Conservation (phyloP, 202 grass and related monocot species). For the Dendrocalamus latiflorus region DNA sequence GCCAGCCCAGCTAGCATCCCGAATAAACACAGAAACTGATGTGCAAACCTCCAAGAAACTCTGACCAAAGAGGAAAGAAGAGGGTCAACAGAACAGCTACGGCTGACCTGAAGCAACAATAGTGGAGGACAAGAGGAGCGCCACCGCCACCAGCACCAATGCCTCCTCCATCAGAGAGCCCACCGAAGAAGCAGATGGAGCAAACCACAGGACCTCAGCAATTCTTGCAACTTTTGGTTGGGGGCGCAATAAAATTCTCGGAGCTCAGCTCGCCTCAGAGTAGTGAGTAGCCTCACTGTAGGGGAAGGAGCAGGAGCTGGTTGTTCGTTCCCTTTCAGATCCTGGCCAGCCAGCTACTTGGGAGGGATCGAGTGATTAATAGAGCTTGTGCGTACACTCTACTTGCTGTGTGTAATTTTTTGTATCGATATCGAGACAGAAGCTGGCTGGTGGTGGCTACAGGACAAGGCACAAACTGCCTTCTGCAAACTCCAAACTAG, state of each 20-base stretch:
- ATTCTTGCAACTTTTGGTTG: neutral
- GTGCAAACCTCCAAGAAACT: neutral
- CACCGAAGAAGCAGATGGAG: neutral
- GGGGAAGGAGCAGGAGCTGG: neutral
- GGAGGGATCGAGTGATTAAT: neutral
- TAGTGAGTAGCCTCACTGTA: neutral
- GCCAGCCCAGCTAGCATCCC: neutral
- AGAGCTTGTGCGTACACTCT: neutral
- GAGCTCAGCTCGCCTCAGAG: neutral
- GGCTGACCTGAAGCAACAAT: conserved; percentile 21
- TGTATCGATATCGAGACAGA: neutral
- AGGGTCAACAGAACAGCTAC: neutral
- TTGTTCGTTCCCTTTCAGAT: neutral
- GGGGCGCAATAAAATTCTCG: neutral
- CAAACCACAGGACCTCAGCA: neutral
- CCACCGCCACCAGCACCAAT: neutral
- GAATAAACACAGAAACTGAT: neutral
- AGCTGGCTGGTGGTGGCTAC: neutral
- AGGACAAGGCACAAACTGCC: neutral
- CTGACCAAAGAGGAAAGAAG: too few species aligned
- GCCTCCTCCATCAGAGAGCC: neutral
- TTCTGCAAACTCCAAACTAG: too few species aligned
- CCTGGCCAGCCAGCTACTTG: neutral
- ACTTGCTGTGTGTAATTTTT: neutral
- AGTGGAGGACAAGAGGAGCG: conserved; percentile 24